Percentiles rank a stretch among this genome's conserved stretches.
Conservation (phyloP, 2,329 filamentous ascomycete genomes). For the Laburnicola sp. region DNA sequence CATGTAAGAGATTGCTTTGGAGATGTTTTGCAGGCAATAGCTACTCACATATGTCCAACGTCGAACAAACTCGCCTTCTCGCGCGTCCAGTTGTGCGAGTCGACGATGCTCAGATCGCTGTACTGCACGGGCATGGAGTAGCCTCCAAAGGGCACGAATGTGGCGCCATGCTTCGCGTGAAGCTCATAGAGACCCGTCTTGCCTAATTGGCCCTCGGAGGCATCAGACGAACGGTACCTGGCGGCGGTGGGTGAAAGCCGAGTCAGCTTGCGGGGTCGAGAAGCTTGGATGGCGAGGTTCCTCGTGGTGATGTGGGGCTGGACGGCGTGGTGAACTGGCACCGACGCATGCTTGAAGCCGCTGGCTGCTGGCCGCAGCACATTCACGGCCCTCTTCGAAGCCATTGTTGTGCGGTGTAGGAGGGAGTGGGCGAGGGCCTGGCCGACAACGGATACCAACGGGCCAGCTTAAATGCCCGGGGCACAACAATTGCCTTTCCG, state of each 20-base stretch:
- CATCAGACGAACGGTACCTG: constrained; percentile 36
- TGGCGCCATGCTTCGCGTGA: constrained; percentile 76
- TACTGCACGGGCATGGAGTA: constrained; percentile 95
- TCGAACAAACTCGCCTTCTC: constrained; percentile 90
- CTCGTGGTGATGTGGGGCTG: constrained; percentile 18
- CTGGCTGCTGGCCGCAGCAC: constrained; percentile 32
- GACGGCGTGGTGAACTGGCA: constrained; percentile 18
- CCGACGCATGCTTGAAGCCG: constrained; percentile 22
- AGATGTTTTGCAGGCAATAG: neutral
- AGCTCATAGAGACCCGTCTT: constrained; percentile 79
- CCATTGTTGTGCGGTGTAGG: constrained; percentile 28
- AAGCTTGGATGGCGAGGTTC: constrained; percentile 21
- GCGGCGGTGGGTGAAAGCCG: constrained; percentile 17
- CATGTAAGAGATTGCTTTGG: constrained; percentile 1
- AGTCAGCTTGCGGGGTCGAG: constrained; percentile 32
- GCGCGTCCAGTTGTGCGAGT: constrained; percentile 89
- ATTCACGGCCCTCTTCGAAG: constrained; percentile 30
- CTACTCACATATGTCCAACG: constrained; percentile 87
- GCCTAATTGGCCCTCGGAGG: constrained; percentile 36
- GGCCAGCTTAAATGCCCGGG: constrained; percentile 5
- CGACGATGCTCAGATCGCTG: constrained; percentile 71
- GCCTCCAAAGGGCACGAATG: constrained; percentile 96
- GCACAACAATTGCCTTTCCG: constrained; percentile 7
- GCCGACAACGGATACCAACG: constrained; percentile 16
- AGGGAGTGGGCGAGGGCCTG: neutral